These are phyloP conservation scores for Fibroporia radiculosa DNA, from an alignment of 768 basidiomycete species.

Conservation along the genomic window DNA sequence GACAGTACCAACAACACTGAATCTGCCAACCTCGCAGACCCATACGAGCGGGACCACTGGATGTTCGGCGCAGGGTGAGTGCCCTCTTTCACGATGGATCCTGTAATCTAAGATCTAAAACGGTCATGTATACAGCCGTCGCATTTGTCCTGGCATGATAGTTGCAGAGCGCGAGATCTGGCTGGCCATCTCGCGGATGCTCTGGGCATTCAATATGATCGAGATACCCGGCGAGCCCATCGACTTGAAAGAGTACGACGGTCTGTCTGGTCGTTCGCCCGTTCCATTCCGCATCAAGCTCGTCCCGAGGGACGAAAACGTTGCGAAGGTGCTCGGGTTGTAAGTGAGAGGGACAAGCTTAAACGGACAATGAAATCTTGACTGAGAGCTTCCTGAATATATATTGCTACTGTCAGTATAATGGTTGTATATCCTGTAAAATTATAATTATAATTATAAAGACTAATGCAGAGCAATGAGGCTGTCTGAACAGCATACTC, in stretches of 20 bases:
- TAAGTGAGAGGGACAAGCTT: too few relatives aligned
- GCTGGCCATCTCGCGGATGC: constrained; percentile 37
- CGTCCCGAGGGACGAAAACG: constrained; percentile 15
- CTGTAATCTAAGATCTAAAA: neutral
- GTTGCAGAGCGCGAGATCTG: constrained; percentile 40
- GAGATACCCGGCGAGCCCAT: constrained; percentile 35
- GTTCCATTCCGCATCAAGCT: constrained; percentile 31
- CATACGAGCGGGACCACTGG: constrained; percentile 43
- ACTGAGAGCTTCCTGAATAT: too few relatives aligned
- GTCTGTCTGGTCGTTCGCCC: constrained; percentile 37
- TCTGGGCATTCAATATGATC: constrained; percentile 41
- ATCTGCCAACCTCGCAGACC: constrained; percentile 34
- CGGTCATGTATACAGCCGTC: constrained; percentile 12
- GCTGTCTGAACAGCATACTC: too few relatives aligned
- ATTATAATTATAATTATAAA: too few relatives aligned
- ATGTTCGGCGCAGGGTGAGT: constrained; percentile 41
- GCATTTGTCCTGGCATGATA: constrained; percentile 35
- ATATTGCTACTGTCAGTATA: too few relatives aligned
- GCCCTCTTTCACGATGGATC: neutral
- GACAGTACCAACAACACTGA: constrained; percentile 32
- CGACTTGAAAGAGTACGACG: constrained; percentile 39
- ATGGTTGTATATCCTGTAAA: too few relatives aligned
- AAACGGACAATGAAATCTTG: too few relatives aligned
- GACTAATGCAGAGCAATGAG: too few relatives aligned
- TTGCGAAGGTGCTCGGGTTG: constrained; percentile 1